Base-by-base conservation (phyloP, 2,329 filamentous ascomycete species). In the Colletotrichum sp. region DNA sequence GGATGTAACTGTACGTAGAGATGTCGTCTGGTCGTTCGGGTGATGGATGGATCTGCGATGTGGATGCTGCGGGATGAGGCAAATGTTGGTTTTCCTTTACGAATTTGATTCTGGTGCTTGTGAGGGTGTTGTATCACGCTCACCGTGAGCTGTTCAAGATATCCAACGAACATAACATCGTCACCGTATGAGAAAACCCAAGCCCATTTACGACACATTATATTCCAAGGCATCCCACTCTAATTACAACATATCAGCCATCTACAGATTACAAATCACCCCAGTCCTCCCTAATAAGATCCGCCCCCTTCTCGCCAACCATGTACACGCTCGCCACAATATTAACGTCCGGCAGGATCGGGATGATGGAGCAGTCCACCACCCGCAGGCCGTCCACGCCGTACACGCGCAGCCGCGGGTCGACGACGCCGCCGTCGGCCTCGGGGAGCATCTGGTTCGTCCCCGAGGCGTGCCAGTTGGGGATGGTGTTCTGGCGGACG, bases 351-450 rank as follows among this genome's bases (percentile, higher is more conserved):
- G 86, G 86, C 59, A 87, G 82, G 52, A 89, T 78, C 9, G 88
- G 88, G 36, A 89, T 85, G 49, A 89, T 83, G 34, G 86, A 86
- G 16, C 87, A 85, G 79, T 89, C 88, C 1, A 87, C 86, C 26
- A 89, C 81, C 13, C 88, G 83, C 52, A 90, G 80, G 55, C 86
- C 88, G 78, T 92, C 90, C 0, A 91, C 90, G 5, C 92, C 85
- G 79, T 92, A 90, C 4, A 92, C 78, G 77, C 86, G 88, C 52
- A 86, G 83, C 81, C 84, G 83, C 13, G 82, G 73, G 30, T 78
- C 77, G 10, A 77, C 69, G 15, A 79, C 79, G 7, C 78, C 80
- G 5, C 70, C 71, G 15, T 75, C 72, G 5, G 70, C 57, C 28
- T 81, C 79, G 4, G 87, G 87, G 69, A 88, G 82, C 89, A 90